Percentiles rank a stretch among this genome's conserved stretches.
Evolutionary conservation across 345 rosid species (phyloP).

Genomic region (Rhodamnia rubescens): DNA sequence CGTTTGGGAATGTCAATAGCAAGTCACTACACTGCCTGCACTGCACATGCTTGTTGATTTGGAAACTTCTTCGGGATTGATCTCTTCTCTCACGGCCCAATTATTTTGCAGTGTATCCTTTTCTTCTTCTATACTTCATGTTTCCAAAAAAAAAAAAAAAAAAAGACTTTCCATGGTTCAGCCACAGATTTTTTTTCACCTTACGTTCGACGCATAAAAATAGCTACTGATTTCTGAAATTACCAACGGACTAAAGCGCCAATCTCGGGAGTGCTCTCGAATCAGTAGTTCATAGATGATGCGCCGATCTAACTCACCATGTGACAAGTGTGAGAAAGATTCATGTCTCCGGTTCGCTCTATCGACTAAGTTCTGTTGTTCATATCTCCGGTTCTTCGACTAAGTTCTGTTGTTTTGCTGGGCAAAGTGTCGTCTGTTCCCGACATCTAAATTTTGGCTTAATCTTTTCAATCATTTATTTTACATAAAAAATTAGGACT

Average conservation of each 20-base stretch:
- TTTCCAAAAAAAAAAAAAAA: neutral
- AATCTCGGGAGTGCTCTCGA: rapidly evolving
- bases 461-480: no score
- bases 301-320: neutral
- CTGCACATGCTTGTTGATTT: neutral
- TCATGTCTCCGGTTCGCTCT: neutral
- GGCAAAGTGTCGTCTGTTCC: neutral
- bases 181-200: neutral
- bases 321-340: neutral
- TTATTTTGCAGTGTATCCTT: neutral
- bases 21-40: neutral
- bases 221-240: neutral
- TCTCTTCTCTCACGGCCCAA: neutral
- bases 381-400: neutral
- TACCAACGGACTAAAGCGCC: neutral
- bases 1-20: neutral
- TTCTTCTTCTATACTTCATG: neutral
- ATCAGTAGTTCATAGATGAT: neutral
- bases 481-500: no score
- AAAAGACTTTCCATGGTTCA: neutral
- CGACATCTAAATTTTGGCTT: no score
- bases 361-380: neutral
- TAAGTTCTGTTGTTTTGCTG: neutral
- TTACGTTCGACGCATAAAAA: neutral
- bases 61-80: rapidly evolving